A percentile compares a stretch with the other conserved stretches of the same genome.
Conservation (phyloP, 176 grass and related monocot species). For the Raddia distichophylla region DNA sequence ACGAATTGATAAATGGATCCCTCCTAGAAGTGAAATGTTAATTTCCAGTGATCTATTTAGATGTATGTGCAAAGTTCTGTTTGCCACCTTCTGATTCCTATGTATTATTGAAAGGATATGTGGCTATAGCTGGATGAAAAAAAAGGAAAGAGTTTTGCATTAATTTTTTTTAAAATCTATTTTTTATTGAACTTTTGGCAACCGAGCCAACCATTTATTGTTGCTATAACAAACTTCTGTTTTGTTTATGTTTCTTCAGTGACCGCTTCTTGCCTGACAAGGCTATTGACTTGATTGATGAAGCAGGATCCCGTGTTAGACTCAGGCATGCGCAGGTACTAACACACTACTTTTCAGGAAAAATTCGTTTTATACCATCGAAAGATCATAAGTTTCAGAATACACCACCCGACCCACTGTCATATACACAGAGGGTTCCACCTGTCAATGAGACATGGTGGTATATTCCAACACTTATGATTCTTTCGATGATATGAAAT, state of each 20-base stretch:
- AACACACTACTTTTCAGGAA: too few species aligned
- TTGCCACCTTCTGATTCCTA: neutral
- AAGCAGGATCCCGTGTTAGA: slow-evolving; percentile 98
- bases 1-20: neutral
- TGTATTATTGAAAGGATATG: neutral
- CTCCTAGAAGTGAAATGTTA: neutral
- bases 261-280: slow-evolving; percentile 99
- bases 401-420: too few species aligned
- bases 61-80: slow-evolving; percentile 7
- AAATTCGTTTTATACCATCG: too few species aligned
- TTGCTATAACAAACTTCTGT: slow-evolving; percentile 18
- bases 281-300: slow-evolving; percentile 98
- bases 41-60: neutral
- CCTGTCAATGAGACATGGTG: too few species aligned
- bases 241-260: slow-evolving; percentile 55
- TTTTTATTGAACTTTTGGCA: neutral
- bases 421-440: too few species aligned
- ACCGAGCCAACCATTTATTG: slow-evolving; percentile 2
- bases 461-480: too few species aligned
- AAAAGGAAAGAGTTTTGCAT: slow-evolving; percentile 2
- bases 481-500: too few species aligned
- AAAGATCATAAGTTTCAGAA: too few species aligned
- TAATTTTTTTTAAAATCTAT: neutral
- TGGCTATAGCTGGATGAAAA: neutral
- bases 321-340: slow-evolving; percentile 94